Percentiles rank a stretch among this genome's conserved stretches.
Conservation (phyloP, 331 rosid genomes). For the Malus hybrid region DNA sequence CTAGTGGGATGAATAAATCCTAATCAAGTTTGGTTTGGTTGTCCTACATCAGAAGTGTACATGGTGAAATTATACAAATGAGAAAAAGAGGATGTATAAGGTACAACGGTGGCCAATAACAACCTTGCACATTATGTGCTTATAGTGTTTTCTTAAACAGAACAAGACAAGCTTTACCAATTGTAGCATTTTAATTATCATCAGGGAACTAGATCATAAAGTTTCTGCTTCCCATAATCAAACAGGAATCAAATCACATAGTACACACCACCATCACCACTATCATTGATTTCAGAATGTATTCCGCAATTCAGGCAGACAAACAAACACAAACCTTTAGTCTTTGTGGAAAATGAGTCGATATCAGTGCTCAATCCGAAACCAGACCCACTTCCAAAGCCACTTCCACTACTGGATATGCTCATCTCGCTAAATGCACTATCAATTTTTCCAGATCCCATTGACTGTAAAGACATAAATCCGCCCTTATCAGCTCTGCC, state of each 20-base stretch:
- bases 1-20: no score
- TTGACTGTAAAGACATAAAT: slow-evolving; percentile 59
- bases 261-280: slow-evolving; percentile 1
- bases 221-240: not conserved
- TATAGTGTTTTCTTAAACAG: not conserved
- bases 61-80: not conserved
- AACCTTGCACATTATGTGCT: not conserved
- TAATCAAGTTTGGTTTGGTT: no score
- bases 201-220: not conserved
- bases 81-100: not conserved
- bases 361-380: slow-evolving; percentile 59
- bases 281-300: slow-evolving; percentile 8
- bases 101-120: not conserved
- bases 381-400: slow-evolving; percentile 84
- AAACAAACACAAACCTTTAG: slow-evolving; percentile 57
- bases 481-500: slow-evolving; percentile 89
- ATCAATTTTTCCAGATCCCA: slow-evolving; percentile 92
- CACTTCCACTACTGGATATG: slow-evolving; percentile 71
- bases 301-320: slow-evolving; percentile 6
- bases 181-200: not conserved
- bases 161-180: not conserved
- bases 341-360: slow-evolving; percentile 68
- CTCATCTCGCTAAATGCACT: slow-evolving; percentile 64
- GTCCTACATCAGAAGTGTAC: not conserved
- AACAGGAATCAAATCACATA: not conserved